Percentiles rank a stretch among this genome's conserved stretches.
Conservation (phyloP, 441 rosid species). For the Rhodomyrtus psidioides region DNA sequence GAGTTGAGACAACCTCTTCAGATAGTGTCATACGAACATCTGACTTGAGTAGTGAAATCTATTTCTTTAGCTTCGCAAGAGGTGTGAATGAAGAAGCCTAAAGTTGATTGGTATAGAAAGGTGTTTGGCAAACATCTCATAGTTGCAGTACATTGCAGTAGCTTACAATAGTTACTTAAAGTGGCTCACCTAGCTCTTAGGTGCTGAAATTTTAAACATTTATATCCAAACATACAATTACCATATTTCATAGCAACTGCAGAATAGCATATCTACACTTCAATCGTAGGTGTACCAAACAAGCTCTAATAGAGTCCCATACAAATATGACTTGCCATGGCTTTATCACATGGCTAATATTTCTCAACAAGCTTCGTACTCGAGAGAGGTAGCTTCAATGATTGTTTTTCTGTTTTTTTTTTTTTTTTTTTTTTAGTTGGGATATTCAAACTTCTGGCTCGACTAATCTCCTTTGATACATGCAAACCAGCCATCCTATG, state of each 20-base stretch:
- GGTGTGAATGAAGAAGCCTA: background rate
- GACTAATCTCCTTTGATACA: background rate
- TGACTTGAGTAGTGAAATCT: background rate
- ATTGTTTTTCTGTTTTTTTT: background rate
- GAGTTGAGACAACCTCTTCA: background rate
- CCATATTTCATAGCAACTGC: background rate
- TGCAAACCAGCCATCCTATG: background rate
- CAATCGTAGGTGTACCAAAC: background rate
- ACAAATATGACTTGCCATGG: background rate
- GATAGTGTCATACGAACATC: background rate
- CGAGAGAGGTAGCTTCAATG: background rate
- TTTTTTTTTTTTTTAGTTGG: background rate
- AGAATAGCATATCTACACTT: background rate
- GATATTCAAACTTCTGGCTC: background rate
- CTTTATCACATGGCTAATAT: background rate
- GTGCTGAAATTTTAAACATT: background rate
- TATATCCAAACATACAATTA: background rate
- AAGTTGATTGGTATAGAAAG: background rate
- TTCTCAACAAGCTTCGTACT: background rate
- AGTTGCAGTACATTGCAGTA: background rate
- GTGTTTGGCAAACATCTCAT: background rate
- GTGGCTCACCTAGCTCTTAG: background rate
- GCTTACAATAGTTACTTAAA: background rate
- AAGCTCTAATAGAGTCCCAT: background rate
- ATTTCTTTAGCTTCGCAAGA: background rate